Percentiles rank a stretch among this genome's conserved stretches.
Conservation (phyloP, 495 filamentous ascomycete species). For the Neurospora africana region DNA sequence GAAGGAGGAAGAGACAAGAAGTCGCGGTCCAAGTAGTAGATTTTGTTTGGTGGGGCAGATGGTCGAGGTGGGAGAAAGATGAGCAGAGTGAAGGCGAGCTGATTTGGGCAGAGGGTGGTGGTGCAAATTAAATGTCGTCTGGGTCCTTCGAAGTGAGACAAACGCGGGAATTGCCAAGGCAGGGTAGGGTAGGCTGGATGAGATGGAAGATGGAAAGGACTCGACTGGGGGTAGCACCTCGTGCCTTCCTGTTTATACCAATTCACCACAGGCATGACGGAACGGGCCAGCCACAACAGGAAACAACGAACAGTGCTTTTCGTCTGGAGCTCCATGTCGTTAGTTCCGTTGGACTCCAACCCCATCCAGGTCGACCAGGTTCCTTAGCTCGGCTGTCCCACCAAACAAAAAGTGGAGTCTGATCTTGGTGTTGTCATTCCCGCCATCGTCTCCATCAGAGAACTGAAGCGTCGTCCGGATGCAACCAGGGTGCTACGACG, state of each 20-base stretch:
- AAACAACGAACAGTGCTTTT: not conserved
- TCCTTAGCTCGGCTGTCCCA: not conserved
- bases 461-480: not conserved
- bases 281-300: not conserved
- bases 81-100: not conserved
- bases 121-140: constrained; percentile 3
- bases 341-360: not conserved
- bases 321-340: not conserved
- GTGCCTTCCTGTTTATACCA: not conserved
- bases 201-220: not conserved
- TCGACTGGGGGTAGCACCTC: not conserved
- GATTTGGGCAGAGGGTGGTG: not conserved
- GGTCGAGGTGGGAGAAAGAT: not conserved
- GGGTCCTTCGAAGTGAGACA: not conserved
- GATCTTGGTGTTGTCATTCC: not conserved
- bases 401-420: not conserved
- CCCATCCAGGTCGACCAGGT: not conserved
- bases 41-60: not conserved
- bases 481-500: not conserved
- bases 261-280: not conserved
- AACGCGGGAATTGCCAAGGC: not conserved
- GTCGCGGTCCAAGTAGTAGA: not conserved
- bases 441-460: not conserved
- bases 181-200: not conserved
- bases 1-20: not conserved